Evolutionary conservation across 2,329 filamentous ascomycete genomes (phyloP).

Genomic region (Penicillium sp.): DNA sequence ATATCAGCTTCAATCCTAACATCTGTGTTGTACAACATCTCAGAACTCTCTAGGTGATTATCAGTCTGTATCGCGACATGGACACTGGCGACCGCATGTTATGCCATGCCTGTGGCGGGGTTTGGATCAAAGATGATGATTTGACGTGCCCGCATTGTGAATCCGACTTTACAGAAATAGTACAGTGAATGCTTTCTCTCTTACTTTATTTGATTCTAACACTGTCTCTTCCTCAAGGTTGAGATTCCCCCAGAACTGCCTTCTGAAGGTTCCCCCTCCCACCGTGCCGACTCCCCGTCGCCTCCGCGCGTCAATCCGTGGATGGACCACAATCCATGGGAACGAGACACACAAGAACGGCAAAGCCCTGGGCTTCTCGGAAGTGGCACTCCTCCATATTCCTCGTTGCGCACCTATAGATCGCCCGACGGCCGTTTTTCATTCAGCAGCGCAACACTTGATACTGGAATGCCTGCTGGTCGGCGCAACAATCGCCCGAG

Average conservation of each 20-base stretch:
- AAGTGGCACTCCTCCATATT: slow-evolving; percentile 23
- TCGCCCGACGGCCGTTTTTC: slow-evolving; percentile 50
- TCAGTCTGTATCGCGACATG: slow-evolving; percentile 26
- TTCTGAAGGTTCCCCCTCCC: slow-evolving; percentile 30
- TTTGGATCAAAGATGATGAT: slow-evolving; percentile 73
- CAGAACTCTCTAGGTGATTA: not conserved
- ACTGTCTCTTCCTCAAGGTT: slow-evolving; percentile 24
- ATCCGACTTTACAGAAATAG: slow-evolving; percentile 82
- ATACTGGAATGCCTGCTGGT: slow-evolving; percentile 20
- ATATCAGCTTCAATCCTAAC: slow-evolving; percentile 8
- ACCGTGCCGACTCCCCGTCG: slow-evolving; percentile 18
- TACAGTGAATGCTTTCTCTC: slow-evolving; percentile 48
- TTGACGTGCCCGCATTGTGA: slow-evolving; percentile 75
- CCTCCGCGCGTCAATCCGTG: slow-evolving; percentile 34
- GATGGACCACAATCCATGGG: slow-evolving; percentile 51
- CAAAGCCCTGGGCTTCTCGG: slow-evolving; percentile 3
- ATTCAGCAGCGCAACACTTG: slow-evolving; percentile 38
- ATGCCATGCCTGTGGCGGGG: slow-evolving; percentile 76
- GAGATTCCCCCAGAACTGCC: slow-evolving; percentile 29
- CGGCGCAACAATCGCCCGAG: slow-evolving; percentile 17
- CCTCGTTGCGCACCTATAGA: slow-evolving; percentile 41
- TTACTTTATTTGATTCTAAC: slow-evolving; percentile 5
- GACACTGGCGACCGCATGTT: slow-evolving; percentile 66
- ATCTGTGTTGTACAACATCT: slow-evolving; percentile 6
- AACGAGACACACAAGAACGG: slow-evolving; percentile 47